A percentile compares a stretch with the other conserved stretches of the same genome.
Evolutionary conservation across 148 eudicot genomes (phyloP).

Genomic region (Vaccinium myrtillus): DNA sequence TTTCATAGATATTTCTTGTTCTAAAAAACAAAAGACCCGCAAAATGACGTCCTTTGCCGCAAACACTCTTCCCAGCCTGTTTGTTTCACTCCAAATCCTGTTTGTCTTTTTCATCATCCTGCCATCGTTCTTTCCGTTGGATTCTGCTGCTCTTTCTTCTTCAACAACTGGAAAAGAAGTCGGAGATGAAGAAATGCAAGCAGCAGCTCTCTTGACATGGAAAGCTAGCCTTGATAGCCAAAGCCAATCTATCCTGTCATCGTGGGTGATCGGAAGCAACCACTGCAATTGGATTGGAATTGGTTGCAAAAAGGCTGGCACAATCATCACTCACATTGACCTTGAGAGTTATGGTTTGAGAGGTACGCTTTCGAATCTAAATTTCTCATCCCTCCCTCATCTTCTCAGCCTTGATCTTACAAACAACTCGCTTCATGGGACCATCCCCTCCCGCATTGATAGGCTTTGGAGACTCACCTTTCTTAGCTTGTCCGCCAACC

Average conservation of each 20-base stretch:
- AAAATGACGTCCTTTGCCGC: not conserved
- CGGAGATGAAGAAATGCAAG: not conserved
- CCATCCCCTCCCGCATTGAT: not conserved
- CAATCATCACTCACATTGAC: not conserved
- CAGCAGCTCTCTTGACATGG: not conserved
- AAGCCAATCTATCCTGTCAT: too few species aligned
- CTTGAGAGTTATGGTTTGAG: not conserved
- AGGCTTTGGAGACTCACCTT: not conserved
- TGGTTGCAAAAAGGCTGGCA: not conserved
- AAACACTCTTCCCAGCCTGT: not conserved
- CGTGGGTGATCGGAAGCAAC: not conserved
- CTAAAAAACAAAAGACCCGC: too few species aligned
- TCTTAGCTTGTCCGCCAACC: too few species aligned
- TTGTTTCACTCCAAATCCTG: too few species aligned
- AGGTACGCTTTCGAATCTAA: not conserved
- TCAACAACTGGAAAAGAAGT: too few species aligned
- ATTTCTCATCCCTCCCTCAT: not conserved
- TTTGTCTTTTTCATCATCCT: too few species aligned
- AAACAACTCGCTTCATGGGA: not conserved
- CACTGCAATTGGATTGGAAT: slow-evolving; percentile 6
- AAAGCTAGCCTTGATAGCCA: not conserved
- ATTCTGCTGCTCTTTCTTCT: too few species aligned
- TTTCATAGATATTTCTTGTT: too few species aligned
- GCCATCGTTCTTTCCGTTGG: too few species aligned
- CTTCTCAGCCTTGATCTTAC: not conserved